phyloP scores from a whole-genome alignment of 1,139 yeast genomes.

The Pichia sp. region DNA sequence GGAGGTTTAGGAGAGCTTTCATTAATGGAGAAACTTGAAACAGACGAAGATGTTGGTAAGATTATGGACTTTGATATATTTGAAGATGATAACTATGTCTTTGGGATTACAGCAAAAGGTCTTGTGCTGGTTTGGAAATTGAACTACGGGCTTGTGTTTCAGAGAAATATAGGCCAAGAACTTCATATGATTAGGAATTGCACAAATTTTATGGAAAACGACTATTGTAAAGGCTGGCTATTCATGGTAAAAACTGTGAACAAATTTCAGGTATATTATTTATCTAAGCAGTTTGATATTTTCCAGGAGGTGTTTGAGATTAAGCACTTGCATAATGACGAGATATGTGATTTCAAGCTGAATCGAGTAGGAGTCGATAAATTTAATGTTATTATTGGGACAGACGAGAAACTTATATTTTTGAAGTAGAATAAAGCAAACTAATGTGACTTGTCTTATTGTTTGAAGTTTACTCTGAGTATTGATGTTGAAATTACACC shows the following conservation, averaged over 20 bases:
- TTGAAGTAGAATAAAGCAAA: too few relatives aligned
- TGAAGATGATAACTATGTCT: slow-evolving; percentile 47
- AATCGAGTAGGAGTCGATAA: neutral
- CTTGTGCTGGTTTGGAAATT: slow-evolving; percentile 37
- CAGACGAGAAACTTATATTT: too few relatives aligned
- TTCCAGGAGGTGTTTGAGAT: neutral
- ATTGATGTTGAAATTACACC: too few relatives aligned
- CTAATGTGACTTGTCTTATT: too few relatives aligned
- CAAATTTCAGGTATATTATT: neutral
- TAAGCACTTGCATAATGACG: too few relatives aligned
- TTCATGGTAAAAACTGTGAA: neutral
- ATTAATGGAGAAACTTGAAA: slow-evolving; percentile 36
- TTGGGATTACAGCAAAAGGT: slow-evolving; percentile 25
- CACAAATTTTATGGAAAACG: slow-evolving; percentile 9
- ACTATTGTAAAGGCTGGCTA: slow-evolving; percentile 6
- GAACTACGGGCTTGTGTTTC: neutral
- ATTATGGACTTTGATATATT: slow-evolving; percentile 34
- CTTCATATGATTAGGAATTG: slow-evolving; percentile 19
- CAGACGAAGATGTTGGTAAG: slow-evolving; percentile 7
- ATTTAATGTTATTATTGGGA: neutral
- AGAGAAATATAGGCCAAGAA: neutral
- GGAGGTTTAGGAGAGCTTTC: slow-evolving; percentile 47
- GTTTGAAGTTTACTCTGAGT: too few relatives aligned
- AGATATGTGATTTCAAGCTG: neutral
- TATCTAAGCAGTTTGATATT: neutral